Base-by-base conservation (phyloP, 179 eudicot species). In the Sideroxylon spinosum region DNA sequence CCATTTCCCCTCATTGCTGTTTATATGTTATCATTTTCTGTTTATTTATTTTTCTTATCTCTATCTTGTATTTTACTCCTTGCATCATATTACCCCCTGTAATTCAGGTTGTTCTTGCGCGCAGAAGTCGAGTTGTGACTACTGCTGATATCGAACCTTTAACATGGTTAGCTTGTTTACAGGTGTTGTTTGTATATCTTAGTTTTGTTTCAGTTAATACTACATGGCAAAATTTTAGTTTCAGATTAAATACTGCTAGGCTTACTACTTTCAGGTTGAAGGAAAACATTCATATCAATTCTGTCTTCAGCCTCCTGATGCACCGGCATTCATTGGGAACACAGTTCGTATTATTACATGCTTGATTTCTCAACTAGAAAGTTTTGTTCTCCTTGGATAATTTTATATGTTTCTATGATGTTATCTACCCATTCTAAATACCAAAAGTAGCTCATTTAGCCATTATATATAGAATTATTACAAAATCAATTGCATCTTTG, bases 81-180 rank as follows among this genome's bases (percentile, higher is more conserved):
- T 53, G 13, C 13, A 44, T 74, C 63, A 67, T 71, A 9, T 53
- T 46, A 68, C 20, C 69, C 25, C 25, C 77, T 49, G 56, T 59
- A 82, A 71, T 53, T 66, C 83, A 95, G 98, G 98, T 88, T 82
- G 99, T 95, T 76, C 95, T 95, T 85, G 99, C 99, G 68, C 98
- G 99, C 75, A 90, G 99, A 83, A 93, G 92, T 89, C 87, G 90
- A 82, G 87, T 95, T 50, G 71, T 84, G 70, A 89, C 98, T 14
- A 59, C 89, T 3, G 79, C 86, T 52, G 94, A 90, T 76, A 88
- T 95, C 50, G 92, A 95, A 78, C 98, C 99, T 28, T 82, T 93
- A 77, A 84, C 85, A 69, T 95, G 95, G 99, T 79, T 95, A 76
- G 87, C 92, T 78, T 85, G 88, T 84, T 89, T 92, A 82, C 92